Base-by-base conservation (phyloP, 1,139 yeast species). In the Yamadazyma triangularis region DNA sequence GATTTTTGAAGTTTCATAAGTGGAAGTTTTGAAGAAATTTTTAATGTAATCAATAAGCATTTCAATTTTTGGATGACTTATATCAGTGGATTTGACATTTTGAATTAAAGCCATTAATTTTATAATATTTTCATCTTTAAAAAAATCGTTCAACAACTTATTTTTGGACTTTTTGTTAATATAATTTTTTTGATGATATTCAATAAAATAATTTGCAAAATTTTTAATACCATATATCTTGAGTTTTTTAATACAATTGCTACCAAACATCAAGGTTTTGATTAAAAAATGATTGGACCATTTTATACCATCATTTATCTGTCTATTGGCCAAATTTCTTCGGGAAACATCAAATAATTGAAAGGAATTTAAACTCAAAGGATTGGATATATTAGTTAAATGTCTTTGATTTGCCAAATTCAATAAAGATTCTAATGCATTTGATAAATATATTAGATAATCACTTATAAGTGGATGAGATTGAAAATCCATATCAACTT, bases 211-310 rank as follows among this genome's bases (percentile, higher is more conserved):
- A 8, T 69, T 64, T 53, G 75, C 81, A 51, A 91, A 91, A 0
- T 94, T 81, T 26, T 73, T 58, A 11, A 89, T 65, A 0, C 99
- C 98, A 55, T 91, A 94, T 12, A 83, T 77, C 43, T 80, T 79
- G 27, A 93, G 60, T 34, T 88, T 55, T 44, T 78, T 64, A 26
- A 77, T 57, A 56, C 80, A 75, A 46, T 81, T 87, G 0, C 95
- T 96, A n/a, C 83, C 79, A 26, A 78, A 74, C 3, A 79, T 78
- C 31, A 91, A 57, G 3, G 84, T 49, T 38, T 78, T 84, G 13
- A 83, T 49, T 15, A 76, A 64, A 42, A 72, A 78, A 45, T 62
- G 79, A 40, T 78, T 73, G 15, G 78, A 69, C 89, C 91, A 83
- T 50, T 82, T 82, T 12, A 77, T 45, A 8, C 85, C 87, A 48